Conservation (phyloP, 2,329 filamentous ascomycete genomes). For the Aspergillus alliaceus region DNA sequence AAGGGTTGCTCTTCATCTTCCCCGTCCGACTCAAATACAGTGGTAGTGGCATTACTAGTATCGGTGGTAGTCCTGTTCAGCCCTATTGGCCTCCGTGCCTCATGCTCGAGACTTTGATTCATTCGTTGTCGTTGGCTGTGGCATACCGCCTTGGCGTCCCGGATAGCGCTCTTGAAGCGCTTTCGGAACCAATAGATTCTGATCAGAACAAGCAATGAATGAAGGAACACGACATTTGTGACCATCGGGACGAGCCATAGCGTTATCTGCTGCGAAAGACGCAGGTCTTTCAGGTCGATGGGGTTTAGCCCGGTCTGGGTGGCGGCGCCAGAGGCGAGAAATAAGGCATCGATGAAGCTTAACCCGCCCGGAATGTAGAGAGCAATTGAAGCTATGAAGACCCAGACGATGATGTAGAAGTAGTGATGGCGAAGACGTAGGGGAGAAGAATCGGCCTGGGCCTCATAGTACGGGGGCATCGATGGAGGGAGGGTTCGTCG, state of each 20-base stretch:
- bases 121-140: slow-evolving; percentile 49
- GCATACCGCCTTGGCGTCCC: slow-evolving; percentile 65
- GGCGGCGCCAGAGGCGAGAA: slow-evolving; percentile 77
- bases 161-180: slow-evolving; percentile 76
- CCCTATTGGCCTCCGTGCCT: not conserved
- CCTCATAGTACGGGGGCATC: slow-evolving; percentile 8
- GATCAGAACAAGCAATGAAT: slow-evolving; percentile 81
- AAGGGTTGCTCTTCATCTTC: slow-evolving; percentile 6
- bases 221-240: slow-evolving; percentile 78
- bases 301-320: slow-evolving; percentile 93
- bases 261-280: slow-evolving; percentile 69
- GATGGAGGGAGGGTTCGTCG: not conserved
- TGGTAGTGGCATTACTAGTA: slow-evolving; percentile 27
- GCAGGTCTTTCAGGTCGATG: slow-evolving; percentile 61
- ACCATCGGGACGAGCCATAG: slow-evolving; percentile 69
- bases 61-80: not conserved
- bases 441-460: slow-evolving; percentile 10
- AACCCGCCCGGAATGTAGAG: slow-evolving; percentile 64
- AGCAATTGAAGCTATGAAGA: slow-evolving; percentile 71
- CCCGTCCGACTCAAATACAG: not conserved
- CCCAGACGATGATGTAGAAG: slow-evolving; percentile 72
- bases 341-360: slow-evolving; percentile 78
- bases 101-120: slow-evolving; percentile 6
- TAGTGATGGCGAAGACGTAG: slow-evolving; percentile 44
- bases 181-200: slow-evolving; percentile 97